Base-by-base conservation (phyloP, 2,329 filamentous ascomycete genomes). In the Lojkania enalia region DNA sequence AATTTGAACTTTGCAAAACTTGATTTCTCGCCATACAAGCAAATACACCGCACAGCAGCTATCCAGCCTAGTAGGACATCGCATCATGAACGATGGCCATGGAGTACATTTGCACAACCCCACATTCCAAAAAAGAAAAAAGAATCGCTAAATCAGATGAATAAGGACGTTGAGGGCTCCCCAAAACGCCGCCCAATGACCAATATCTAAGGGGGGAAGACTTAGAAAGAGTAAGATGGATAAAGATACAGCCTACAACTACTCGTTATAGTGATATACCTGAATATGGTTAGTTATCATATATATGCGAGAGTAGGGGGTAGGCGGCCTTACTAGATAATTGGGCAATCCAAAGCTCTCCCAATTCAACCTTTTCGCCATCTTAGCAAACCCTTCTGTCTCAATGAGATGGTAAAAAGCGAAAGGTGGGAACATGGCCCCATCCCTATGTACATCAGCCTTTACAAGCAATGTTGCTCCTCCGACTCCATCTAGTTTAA, bases 351-450 rank as follows among this genome's bases (percentile, higher is more conserved):
- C 94, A 57, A 80, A 90, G 46, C 88, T 82, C 50, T 86, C 79
- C 85, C 90, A 96, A 37, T 90, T 90, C 63, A 99, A 71, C 54
- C 94, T 79, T 68, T 83, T 86, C 11, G 91, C 91, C 94, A 99
- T 99, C 74, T 92, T 96, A 14, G 94, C 91, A 64, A 99, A 99
- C 0, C 94, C 94, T 66, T 99, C 94, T 0, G 94, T 97, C 77
- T 99, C 94, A 49, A 99, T 95, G 49, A 99, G 78, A 71, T 99
- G 87, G 67, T 96, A 97, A 66, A 99, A 99, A 2, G 92, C 74
- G 67, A 99, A 99, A 0, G 94, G 83, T 14, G 94, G 94, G 74
- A 99, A 99, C 92, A 97, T 99, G 67, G 94, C 92, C 15, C 94
- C 94, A 64, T 99, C 94, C 19, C 94, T 84, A 69, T 99, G 94